Evolutionary conservation across 768 basidiomycete species (phyloP), one percentile per base, ranked within the genome.

Genomic region (Pseudohyphozyma bogoriensis): DNA sequence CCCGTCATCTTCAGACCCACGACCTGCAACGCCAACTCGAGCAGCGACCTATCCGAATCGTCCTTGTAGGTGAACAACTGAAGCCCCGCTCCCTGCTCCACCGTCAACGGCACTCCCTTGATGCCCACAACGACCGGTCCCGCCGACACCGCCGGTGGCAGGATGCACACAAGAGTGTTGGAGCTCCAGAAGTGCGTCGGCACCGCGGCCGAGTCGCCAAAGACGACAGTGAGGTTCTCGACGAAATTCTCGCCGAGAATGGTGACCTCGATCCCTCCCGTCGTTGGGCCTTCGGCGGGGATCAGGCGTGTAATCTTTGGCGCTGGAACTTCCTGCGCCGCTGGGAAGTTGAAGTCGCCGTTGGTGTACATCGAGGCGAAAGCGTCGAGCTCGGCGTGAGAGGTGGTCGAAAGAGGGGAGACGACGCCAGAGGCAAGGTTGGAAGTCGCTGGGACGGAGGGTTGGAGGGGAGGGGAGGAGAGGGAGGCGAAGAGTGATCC

Each of bases 1-100:
- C 91, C 91, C 0, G 90, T 93, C 88, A 95, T 92, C 77, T 93
- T 91, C 64, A 95, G 77, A 0, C 92, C 92, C 22, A 96, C 90
- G 18, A 93, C 89, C 71, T 93, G 90, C 5, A 96, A 78, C 54
- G 91, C 91, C 56, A 95, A 81, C 73, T 93, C 92, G 89, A 96
- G 92, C 86, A 96, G 74, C 10, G 87, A 85, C 55, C 89, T 78
- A 70, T 96, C 92, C 29, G 87, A 85, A 62, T 90, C 87, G 68
- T 93, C 89, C 24, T 84, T 82, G 74, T 96, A 96, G 1, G 86
- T 90, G 75, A 95, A 96, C 58, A 90, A 74, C 59, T 72, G 50
- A 78, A 82, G 29, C 80, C 81, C 39, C 78, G 77, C 4, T 78
- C 70, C 55, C 33, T 61, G 56, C 31, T 56, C 64, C 28, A 65